Evolutionary conservation across 140 eudicot genomes (phyloP), one percentile per base, ranked within the genome.

Genomic region (Anethum foeniculum): DNA sequence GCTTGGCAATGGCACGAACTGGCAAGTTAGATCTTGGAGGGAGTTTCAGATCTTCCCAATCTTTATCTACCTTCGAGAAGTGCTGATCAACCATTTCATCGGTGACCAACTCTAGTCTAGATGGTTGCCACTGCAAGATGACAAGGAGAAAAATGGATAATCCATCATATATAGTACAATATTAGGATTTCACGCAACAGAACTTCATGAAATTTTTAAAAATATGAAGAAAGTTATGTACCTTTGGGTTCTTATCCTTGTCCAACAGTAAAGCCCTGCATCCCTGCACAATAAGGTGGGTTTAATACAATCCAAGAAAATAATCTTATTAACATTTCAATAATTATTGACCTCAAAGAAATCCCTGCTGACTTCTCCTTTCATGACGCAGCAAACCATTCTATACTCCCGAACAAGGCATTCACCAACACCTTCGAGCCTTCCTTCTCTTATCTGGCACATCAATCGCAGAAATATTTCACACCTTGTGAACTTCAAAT

Each of bases 181-280:
- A 65, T 65, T 65, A 23, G 43, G 23, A 67, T 10, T 67, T 32
- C 32, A 62, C 3, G 16, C 16, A 62, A 9, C 4, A 15, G 18
- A 62, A 62, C 30, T 0, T 41, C 46, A 7, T 41, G 46, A 10
- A 62, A 10, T 23, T 7, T 3, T 27, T 14, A 0, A 30, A 67
- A 52, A 73, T 18, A 44, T 64, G 21, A 68, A 36, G 23, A 43
- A 80, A 18, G 48, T 16, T 10, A 69, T 71, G 41, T 74, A 95
- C 99, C 97, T 92, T 92, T 27, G 99, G 99, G 79, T 90, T 95
- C 80, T 82, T 84, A 78, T 95, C 99, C 79, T 92, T 95, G 85
- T 95, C 99, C 49, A 90, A 18, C 68, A 95, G 90, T 81, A 95
- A 88, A 12, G 99, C 99, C 79, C 97, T 84, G 85, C 97, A 94